phyloP scores from a whole-genome alignment of 176 grass and related monocot genomes.

The Eleusine indica region DNA sequence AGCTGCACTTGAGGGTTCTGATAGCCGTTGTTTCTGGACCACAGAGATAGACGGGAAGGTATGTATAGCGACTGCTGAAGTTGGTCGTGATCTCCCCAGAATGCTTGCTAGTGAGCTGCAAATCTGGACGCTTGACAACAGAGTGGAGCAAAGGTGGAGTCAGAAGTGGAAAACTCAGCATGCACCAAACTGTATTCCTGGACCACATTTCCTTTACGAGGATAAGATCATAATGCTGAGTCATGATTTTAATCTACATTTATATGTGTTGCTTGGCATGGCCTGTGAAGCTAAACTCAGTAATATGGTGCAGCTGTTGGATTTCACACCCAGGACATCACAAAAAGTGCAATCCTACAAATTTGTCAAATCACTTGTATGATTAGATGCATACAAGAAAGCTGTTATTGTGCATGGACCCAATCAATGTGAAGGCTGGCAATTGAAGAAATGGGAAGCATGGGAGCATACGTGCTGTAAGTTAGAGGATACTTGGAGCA shows the following conservation, averaged over 20 bases:
- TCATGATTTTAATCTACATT: neutral
- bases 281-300: neutral
- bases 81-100: neutral
- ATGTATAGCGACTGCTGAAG: constrained; percentile 8
- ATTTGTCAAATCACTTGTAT: constrained; percentile 40
- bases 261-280: constrained; percentile 10
- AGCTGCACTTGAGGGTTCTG: neutral
- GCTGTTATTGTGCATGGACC: constrained; percentile 6
- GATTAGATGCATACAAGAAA: constrained; percentile 37
- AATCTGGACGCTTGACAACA: constrained; percentile 30
- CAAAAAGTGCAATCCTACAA: neutral
- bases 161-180: neutral
- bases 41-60: constrained; percentile 37
- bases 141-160: constrained; percentile 26
- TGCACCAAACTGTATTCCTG: neutral
- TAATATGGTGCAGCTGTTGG: constrained; percentile 1
- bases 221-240: constrained; percentile 27
- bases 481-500: neutral
- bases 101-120: neutral
- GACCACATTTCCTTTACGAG: constrained; percentile 20
- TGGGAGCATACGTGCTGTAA: neutral
- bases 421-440: constrained; percentile 26
- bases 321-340: neutral
- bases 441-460: constrained; percentile 36
- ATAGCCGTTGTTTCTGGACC: neutral